Evolutionary conservation across 306 rosid genomes (phyloP), one percentile per base, ranked within the genome.

Genomic region (Trichosanthes cucumerina): DNA sequence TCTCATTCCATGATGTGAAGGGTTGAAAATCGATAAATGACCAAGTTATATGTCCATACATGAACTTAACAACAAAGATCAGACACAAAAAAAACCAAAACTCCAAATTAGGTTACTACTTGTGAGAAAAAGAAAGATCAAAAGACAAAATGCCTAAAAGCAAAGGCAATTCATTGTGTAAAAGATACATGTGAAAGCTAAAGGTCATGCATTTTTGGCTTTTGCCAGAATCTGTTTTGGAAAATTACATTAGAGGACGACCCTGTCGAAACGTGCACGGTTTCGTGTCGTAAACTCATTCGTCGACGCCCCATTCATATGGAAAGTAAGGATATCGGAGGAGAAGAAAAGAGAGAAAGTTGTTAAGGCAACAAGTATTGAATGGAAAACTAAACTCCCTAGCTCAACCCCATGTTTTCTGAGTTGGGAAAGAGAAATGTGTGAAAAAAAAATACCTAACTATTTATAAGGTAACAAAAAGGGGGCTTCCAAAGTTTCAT

Each of bases 361-460:
- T 71, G 77, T 71, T 46, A 71, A 71, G 77, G 6, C 56, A 70
- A 12, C 76, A 70, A 70, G 54, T 70, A 23, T 70, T 70, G 76
- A 69, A 70, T 70, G 36, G 76, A 70, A 70, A n/a, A n/a, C n/a
- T n/a, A n/a, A n/a, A 43, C 76, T 69, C 33, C 21, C 34, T 64
- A 8, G 43, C 5, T 66, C n/a, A n/a, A n/a, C n/a, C 11, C 41
- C 75, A 70, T 43, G 77, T 71, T 46, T 71, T 71, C 21, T 71
- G 77, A 71, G 58, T 71, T 71, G 76, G 76, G 76, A 24, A 46
- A 46, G 5, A 26, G 2, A 43, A 39, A 69, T 69, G 75, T 69
- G 75, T 23, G 18, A 9, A 2, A 18, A 2, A 18, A 18, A 24
- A 44, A 71, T 46, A 71, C 57, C 77, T 46, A 71, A 46, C 77